Evolutionary conservation across 2,329 filamentous ascomycete genomes (phyloP).

Genomic region (Clarireedia homoeocarpa): DNA sequence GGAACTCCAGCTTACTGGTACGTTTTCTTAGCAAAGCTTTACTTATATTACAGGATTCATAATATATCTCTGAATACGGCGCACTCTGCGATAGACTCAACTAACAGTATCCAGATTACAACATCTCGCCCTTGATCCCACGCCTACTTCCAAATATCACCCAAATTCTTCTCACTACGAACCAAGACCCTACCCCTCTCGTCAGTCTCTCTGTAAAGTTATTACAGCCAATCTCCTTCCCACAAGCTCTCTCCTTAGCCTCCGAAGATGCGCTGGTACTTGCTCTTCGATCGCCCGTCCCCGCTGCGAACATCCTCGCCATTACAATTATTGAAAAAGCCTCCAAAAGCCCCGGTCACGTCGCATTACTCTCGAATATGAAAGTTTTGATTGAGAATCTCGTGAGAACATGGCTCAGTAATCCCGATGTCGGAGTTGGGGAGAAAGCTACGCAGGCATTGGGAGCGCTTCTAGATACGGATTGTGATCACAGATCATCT

Average conservation of each 20-base stretch:
- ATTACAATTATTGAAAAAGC: conserved; percentile 51
- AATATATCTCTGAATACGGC: too few relatives aligned
- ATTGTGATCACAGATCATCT: conserved; percentile 36
- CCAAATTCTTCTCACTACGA: conserved; percentile 42
- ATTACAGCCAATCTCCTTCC: conserved; percentile 45
- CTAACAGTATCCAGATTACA: conserved; percentile 34
- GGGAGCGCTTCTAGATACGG: conserved; percentile 46
- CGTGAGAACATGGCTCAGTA: conserved; percentile 44
- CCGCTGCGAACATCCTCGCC: conserved; percentile 50
- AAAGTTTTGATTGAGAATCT: conserved; percentile 41
- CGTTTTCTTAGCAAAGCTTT: conserved; percentile 1
- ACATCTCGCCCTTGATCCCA: conserved; percentile 44
- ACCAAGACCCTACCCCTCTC: conserved; percentile 42
- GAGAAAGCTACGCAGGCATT: conserved; percentile 44
- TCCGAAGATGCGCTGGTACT: conserved; percentile 43
- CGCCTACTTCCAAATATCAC: conserved; percentile 47
- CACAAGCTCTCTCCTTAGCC: conserved; percentile 43
- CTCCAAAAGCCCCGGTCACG: conserved; percentile 38
- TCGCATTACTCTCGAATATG: conserved; percentile 42
- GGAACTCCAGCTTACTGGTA: conserved; percentile 50
- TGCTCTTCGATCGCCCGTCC: conserved; percentile 45
- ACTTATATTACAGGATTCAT: too few relatives aligned
- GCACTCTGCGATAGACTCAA: too few relatives aligned
- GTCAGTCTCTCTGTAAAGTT: conserved; percentile 49
- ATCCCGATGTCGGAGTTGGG: conserved; percentile 46